Percentiles rank a stretch among this genome's conserved stretches.
Conservation (phyloP, 2,329 filamentous ascomycete species). For the Ascochyta clinopodiicola region DNA sequence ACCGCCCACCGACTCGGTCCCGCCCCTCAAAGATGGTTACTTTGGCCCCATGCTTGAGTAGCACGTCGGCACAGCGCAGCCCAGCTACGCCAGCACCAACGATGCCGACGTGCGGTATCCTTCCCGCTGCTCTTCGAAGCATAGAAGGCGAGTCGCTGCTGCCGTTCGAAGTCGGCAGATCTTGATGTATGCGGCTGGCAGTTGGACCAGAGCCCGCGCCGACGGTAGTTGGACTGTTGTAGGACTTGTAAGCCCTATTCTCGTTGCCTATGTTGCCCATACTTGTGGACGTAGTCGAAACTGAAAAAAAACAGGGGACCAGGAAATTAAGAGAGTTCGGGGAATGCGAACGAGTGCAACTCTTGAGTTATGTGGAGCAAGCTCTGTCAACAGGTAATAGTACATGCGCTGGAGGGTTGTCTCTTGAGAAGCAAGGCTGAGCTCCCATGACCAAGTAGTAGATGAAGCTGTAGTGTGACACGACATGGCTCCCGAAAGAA, state of each 20-base stretch:
- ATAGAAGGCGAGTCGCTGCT: constrained; percentile 32
- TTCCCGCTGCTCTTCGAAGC: constrained; percentile 42
- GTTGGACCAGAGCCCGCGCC: constrained; percentile 8
- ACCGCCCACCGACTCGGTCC: constrained; percentile 69
- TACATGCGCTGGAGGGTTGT: not conserved
- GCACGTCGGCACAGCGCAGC: constrained; percentile 72
- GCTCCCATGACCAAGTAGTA: not conserved
- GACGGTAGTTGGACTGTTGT: constrained; percentile 26
- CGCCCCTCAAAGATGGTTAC: constrained; percentile 75
- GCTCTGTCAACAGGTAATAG: not conserved
- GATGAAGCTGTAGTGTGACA: constrained; percentile 1
- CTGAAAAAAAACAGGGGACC: not conserved
- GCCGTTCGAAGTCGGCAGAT: constrained; percentile 38
- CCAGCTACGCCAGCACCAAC: constrained; percentile 75
- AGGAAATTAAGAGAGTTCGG: not conserved
- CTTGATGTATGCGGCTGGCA: constrained; percentile 39
- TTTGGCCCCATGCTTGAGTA: constrained; percentile 68
- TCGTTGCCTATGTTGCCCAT: constrained; percentile 36
- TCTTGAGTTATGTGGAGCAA: not conserved
- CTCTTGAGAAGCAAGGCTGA: not conserved
- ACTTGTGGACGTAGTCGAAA: not conserved
- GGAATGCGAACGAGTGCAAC: not conserved
- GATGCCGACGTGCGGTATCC: constrained; percentile 66
- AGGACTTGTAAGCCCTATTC: constrained; percentile 37
- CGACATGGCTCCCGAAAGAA: not conserved